phyloP scores from a whole-genome alignment of 2,329 filamentous ascomycete genomes.

The Scorias spongiosa region DNA sequence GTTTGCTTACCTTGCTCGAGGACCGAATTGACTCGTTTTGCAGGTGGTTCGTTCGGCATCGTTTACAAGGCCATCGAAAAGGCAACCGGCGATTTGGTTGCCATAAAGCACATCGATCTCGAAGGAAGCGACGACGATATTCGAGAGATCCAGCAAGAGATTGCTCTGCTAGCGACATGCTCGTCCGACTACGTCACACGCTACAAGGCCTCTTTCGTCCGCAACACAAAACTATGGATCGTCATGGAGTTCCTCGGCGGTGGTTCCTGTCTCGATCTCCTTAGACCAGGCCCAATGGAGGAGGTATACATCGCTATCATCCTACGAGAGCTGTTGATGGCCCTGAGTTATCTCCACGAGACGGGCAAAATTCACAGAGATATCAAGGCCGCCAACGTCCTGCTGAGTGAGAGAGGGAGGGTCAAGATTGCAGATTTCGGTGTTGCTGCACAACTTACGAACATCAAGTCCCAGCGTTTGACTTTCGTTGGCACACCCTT shows the following conservation, averaged over 20 bases:
- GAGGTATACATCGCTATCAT: constrained; percentile 89
- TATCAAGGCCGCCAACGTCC: constrained; percentile 89
- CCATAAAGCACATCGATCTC: constrained; percentile 97
- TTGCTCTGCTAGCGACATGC: constrained; percentile 87
- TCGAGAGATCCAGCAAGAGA: constrained; percentile 94
- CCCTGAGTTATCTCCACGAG: constrained; percentile 81
- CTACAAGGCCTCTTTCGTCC: constrained; percentile 92
- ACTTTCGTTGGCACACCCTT: constrained; percentile 96
- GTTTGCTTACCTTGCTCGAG: background rate
- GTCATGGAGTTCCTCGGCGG: constrained; percentile 97
- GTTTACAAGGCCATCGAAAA: constrained; percentile 96
- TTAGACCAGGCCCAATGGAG: constrained; percentile 78
- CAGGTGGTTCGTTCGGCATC: constrained; percentile 87
- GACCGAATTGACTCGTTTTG: background rate
- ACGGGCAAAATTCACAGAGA: constrained; percentile 95
- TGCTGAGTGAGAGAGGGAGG: constrained; percentile 79
- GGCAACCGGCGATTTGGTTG: constrained; percentile 78
- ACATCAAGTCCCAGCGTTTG: constrained; percentile 93
- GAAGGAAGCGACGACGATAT: constrained; percentile 98
- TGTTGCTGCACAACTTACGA: constrained; percentile 87
- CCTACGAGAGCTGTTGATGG: constrained; percentile 76
- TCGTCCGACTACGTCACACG: constrained; percentile 87
- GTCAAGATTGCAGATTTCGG: constrained; percentile 97
- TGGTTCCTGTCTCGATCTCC: constrained; percentile 82
- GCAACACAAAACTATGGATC: constrained; percentile 95